Evolutionary conservation across 148 eudicot genomes (phyloP).

Genomic region (Cornus kousa): DNA sequence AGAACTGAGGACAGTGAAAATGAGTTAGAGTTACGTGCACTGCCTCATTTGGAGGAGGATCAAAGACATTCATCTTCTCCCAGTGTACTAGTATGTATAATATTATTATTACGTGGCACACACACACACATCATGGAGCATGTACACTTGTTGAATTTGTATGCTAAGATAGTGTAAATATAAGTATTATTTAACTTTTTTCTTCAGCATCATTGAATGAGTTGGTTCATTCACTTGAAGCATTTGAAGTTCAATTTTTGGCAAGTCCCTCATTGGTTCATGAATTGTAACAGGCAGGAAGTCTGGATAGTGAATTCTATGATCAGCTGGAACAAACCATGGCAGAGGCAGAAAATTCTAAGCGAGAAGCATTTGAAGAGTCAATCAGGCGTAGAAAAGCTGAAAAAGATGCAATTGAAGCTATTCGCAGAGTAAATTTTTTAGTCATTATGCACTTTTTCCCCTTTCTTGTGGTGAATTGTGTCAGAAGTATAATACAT

Average conservation of each 20-base stretch:
- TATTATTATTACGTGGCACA: background rate
- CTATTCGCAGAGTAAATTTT: constrained; percentile 57
- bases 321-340: constrained; percentile 63
- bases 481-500: constrained; percentile 5
- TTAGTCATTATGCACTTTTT: background rate
- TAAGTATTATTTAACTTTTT: background rate
- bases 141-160: background rate
- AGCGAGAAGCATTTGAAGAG: constrained; percentile 67
- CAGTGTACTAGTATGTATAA: constrained; percentile 44
- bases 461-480: background rate
- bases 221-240: background rate
- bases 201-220: background rate
- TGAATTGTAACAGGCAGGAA: constrained; percentile 44
- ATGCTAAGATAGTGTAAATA: background rate
- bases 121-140: background rate
- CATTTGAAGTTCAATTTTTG: background rate
- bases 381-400: constrained; percentile 67
- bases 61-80: constrained; percentile 36
- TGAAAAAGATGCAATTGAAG: constrained; percentile 62
- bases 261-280: background rate
- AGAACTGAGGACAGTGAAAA: constrained; percentile 26
- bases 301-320: constrained; percentile 44
- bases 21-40: constrained; percentile 25
- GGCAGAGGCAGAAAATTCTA: constrained; percentile 58
- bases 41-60: constrained; percentile 17